phyloP scores from a whole-genome alignment of 1,139 yeast genomes.

The Trichomonascaceae sp. region DNA sequence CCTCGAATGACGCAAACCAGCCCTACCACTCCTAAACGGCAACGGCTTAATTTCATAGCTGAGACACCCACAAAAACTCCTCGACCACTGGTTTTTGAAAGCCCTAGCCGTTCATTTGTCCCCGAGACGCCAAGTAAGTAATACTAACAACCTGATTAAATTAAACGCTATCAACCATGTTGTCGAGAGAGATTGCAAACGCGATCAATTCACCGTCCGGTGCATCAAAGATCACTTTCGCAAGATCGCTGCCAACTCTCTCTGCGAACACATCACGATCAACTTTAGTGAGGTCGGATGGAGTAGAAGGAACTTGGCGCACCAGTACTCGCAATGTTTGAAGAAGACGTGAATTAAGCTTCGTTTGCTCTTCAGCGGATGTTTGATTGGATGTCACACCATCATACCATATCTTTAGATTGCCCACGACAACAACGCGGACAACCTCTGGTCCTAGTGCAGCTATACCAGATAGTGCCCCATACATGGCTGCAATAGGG shows the following conservation, averaged over 20 bases:
- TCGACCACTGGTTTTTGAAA: slow-evolving; percentile 2
- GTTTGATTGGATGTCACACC: slow-evolving; percentile 17
- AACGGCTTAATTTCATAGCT: no score
- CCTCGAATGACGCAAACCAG: no score
- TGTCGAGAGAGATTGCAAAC: slow-evolving; percentile 72
- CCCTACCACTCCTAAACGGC: no score
- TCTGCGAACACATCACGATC: slow-evolving; percentile 33
- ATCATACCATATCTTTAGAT: slow-evolving; percentile 59
- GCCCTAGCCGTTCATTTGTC: no score
- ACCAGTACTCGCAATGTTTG: no score
- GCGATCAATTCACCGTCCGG: slow-evolving; percentile 44
- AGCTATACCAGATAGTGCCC: slow-evolving; percentile 74
- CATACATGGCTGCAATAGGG: slow-evolving; percentile 84
- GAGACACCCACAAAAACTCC: slow-evolving; percentile 3
- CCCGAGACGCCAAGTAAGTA: no score
- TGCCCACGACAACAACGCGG: slow-evolving; percentile 72
- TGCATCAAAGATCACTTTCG: slow-evolving; percentile 37
- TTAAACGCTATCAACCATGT: slow-evolving; percentile 16
- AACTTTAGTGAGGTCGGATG: slow-evolving; percentile 16
- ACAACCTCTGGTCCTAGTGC: slow-evolving; percentile 83
- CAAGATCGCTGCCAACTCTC: slow-evolving; percentile 50
- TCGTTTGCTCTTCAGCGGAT: no score
- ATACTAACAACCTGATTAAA: not conserved
- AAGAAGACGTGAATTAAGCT: no score
- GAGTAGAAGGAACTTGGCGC: no score